Evolutionary conservation across 1,139 yeast species (phyloP).

Genomic region (Protomyces macrosporus): DNA sequence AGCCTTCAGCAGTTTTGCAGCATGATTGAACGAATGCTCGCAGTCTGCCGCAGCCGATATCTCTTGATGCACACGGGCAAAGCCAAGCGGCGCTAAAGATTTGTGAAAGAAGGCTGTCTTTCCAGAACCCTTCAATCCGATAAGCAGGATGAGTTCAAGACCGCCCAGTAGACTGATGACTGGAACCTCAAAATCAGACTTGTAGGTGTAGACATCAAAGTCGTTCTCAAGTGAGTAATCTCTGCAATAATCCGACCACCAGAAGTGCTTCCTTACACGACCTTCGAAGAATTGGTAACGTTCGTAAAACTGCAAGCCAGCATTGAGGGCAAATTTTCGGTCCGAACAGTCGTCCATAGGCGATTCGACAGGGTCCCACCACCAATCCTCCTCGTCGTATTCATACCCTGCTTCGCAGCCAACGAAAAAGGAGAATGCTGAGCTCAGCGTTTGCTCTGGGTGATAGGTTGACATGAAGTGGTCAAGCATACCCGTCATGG

Average conservation of each 20-base stretch:
- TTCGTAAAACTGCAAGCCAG: conserved; percentile 51
- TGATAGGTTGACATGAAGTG: conserved; percentile 44
- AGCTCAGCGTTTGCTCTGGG: conserved; percentile 35
- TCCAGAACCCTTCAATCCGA: conserved; percentile 27
- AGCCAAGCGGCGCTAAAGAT: conserved; percentile 21
- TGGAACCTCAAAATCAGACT: not conserved
- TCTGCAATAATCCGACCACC: not conserved
- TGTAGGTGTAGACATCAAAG: conserved; percentile 15
- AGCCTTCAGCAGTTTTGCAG: conserved; percentile 6
- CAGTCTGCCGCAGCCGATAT: too few relatives aligned
- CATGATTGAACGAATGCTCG: not conserved
- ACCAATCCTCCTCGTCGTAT: conserved; percentile 37
- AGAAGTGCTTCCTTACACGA: not conserved
- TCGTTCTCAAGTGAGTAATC: not conserved
- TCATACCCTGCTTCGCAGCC: conserved; percentile 88
- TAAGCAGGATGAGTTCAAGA: conserved; percentile 22
- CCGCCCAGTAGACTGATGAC: not conserved
- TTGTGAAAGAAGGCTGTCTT: conserved; percentile 17
- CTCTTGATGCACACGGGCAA: conserved; percentile 27
- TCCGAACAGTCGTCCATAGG: conserved; percentile 59
- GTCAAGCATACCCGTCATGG: conserved; percentile 66
- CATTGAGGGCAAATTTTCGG: conserved; percentile 55
- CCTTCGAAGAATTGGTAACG: conserved; percentile 58
- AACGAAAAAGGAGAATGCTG: conserved; percentile 57
- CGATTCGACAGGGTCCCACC: too few relatives aligned